Percentiles rank a stretch among this genome's conserved stretches.
phyloP scores from a whole-genome alignment of 768 basidiomycete genomes.

The Roridomyces roridus region DNA sequence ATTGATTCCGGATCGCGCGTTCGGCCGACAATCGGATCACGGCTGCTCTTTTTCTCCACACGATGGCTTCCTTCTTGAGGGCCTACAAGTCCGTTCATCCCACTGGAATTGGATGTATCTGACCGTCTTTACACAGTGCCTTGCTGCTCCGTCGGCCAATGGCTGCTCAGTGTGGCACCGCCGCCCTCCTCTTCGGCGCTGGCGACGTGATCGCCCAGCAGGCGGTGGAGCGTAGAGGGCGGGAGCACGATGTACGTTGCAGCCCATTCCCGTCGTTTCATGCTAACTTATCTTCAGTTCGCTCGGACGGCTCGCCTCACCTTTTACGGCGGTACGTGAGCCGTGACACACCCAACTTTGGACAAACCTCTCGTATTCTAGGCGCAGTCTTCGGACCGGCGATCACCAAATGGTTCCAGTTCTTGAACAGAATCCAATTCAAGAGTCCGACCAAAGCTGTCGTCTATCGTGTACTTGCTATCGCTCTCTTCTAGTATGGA shows the following conservation, averaged over 20 bases:
- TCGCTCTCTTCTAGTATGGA: not conserved
- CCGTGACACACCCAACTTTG: not conserved
- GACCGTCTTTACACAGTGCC: slow-evolving; percentile 44
- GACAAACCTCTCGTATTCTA: slow-evolving; percentile 20
- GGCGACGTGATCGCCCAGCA: slow-evolving; percentile 91
- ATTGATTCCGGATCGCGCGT: too few species aligned
- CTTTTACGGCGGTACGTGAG: slow-evolving; percentile 77
- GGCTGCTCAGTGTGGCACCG: slow-evolving; percentile 67
- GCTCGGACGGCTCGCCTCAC: slow-evolving; percentile 66
- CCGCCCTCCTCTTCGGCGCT: slow-evolving; percentile 70
- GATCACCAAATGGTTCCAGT: slow-evolving; percentile 82
- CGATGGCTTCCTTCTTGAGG: slow-evolving; percentile 52
- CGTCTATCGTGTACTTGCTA: slow-evolving; percentile 63
- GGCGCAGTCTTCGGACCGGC: slow-evolving; percentile 81
- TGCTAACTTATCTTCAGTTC: slow-evolving; percentile 43
- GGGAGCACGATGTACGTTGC: slow-evolving; percentile 73
- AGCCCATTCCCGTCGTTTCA: not conserved
- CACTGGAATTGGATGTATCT: not conserved
- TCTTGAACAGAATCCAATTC: slow-evolving; percentile 76
- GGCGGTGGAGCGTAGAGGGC: slow-evolving; percentile 73
- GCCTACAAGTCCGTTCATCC: slow-evolving; percentile 42
- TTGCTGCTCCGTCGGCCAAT: slow-evolving; percentile 67
- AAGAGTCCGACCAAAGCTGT: slow-evolving; percentile 61
- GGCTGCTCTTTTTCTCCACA: not conserved
- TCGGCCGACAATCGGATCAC: too few species aligned